These are phyloP conservation scores for Calonectria hongkongensis DNA, from an alignment of 2,329 filamentous ascomycete genomes.

Conservation along the genomic window DNA sequence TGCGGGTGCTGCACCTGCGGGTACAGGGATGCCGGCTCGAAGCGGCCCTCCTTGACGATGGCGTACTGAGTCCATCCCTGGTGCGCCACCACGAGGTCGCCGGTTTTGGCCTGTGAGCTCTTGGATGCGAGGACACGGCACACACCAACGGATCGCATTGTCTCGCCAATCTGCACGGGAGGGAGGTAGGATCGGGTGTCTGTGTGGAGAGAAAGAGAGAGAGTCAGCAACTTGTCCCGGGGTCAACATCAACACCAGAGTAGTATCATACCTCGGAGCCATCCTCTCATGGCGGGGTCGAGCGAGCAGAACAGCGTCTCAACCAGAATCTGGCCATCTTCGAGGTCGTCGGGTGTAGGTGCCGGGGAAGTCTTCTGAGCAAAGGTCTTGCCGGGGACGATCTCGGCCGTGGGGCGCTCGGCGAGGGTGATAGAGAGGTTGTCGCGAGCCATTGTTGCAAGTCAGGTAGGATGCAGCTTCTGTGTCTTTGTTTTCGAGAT, in stretches of 20 bases:
- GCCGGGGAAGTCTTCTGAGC: conserved; percentile 69
- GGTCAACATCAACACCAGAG: background rate
- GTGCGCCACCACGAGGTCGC: conserved; percentile 73
- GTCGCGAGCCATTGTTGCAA: conserved; percentile 62
- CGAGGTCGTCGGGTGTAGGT: conserved; percentile 71
- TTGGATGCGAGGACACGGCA: conserved; percentile 78
- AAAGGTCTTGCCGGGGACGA: conserved; percentile 81
- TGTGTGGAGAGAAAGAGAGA: conserved; percentile 44
- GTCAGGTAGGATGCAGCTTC: background rate
- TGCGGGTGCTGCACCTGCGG: conserved; percentile 67
- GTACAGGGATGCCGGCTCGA: conserved; percentile 63
- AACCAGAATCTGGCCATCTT: conserved; percentile 79
- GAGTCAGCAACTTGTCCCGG: conserved; percentile 12
- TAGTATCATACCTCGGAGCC: conserved; percentile 73
- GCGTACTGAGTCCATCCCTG: conserved; percentile 81
- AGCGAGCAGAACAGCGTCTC: conserved; percentile 79
- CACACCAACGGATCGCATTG: conserved; percentile 80
- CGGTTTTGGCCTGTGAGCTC: conserved; percentile 71
- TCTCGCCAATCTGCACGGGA: conserved; percentile 79
- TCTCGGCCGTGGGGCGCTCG: conserved; percentile 75
- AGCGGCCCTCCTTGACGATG: conserved; percentile 72
- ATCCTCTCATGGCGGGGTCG: conserved; percentile 86
- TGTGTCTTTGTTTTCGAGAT: background rate
- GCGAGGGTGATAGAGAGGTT: conserved; percentile 75
- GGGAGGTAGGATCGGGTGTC: conserved; percentile 77